Conservation (phyloP, 1,284 basidiomycete genomes). For the Serendipita sp. region DNA sequence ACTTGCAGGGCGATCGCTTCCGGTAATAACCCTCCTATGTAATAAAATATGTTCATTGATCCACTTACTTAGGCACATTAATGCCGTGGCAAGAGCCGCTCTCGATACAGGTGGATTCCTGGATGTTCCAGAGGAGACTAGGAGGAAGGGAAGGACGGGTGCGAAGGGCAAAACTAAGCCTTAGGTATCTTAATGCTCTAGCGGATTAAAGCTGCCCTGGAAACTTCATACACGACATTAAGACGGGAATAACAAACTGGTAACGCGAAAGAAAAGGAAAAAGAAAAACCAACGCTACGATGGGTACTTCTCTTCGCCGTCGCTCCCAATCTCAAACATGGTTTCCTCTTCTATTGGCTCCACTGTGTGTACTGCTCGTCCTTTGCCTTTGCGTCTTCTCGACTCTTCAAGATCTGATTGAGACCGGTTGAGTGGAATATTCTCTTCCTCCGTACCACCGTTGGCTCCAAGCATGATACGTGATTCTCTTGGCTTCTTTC, state of each 20-base stretch:
- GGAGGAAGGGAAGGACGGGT: neutral
- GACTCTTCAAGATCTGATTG: conserved; percentile 19
- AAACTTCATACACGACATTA: too few relatives aligned
- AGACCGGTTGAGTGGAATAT: conserved; percentile 36
- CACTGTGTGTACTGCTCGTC: conserved; percentile 19
- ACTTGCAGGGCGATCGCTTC: conserved; percentile 78
- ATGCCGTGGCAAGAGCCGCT: conserved; percentile 77
- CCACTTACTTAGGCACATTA: conserved; percentile 41
- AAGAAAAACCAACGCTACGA: neutral
- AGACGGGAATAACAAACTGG: too few relatives aligned
- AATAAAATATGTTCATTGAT: conserved; percentile 5
- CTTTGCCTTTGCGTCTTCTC: conserved; percentile 29
- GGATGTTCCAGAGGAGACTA: conserved; percentile 22
- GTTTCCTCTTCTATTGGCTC: conserved; percentile 17
- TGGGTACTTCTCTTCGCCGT: conserved; percentile 24
- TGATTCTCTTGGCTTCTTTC: conserved; percentile 30
- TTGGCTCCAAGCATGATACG: conserved; percentile 15
- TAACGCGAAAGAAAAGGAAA: too few relatives aligned
- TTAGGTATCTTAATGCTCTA: too few relatives aligned
- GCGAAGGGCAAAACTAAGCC: neutral
- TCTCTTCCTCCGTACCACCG: conserved; percentile 29
- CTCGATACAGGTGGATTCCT: conserved; percentile 72
- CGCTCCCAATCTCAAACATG: conserved; percentile 33
- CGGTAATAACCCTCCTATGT: conserved; percentile 27
- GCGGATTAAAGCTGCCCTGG: too few relatives aligned